These are phyloP conservation scores for Phialemoniopsis sp. DNA, from an alignment of 2,329 filamentous ascomycete species.

Conservation along the genomic window DNA sequence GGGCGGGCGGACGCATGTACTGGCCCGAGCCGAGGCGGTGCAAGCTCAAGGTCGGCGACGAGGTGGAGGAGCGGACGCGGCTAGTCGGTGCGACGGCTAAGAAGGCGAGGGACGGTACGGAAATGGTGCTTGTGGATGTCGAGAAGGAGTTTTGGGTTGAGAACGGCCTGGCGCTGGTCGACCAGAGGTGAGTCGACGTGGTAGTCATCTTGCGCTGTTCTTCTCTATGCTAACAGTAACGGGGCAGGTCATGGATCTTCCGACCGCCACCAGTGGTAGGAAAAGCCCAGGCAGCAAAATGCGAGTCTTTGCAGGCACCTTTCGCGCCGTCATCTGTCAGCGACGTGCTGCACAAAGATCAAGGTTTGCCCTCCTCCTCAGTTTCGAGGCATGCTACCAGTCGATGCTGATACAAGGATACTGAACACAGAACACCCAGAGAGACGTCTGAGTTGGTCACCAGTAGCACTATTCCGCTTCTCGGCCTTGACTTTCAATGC, in stretches of 20 bases:
- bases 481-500: slow-evolving; percentile 83
- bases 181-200: slow-evolving; percentile 36
- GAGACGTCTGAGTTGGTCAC: slow-evolving; percentile 36
- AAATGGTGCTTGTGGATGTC: slow-evolving; percentile 63
- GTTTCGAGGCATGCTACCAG: too few relatives aligned
- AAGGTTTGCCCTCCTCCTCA: slow-evolving; percentile 9
- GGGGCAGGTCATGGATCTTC: slow-evolving; percentile 36
- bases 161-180: slow-evolving; percentile 46
- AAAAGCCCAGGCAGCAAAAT: neutral
- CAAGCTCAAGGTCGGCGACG: slow-evolving; percentile 48
- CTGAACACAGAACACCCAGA: neutral
- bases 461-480: slow-evolving; percentile 67
- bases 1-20: slow-evolving; percentile 58
- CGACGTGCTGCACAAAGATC: slow-evolving; percentile 12
- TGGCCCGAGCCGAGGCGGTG: slow-evolving; percentile 28
- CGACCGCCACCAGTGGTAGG: slow-evolving; percentile 27
- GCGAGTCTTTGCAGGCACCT: neutral
- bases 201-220: neutral
- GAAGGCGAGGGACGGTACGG: slow-evolving; percentile 46
- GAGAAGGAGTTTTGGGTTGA: slow-evolving; percentile 54
- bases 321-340: slow-evolving; percentile 16
- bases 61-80: slow-evolving; percentile 50
- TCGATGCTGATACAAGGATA: too few relatives aligned
- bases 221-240: neutral
- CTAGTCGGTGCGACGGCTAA: slow-evolving; percentile 51